Conservation (phyloP, 768 basidiomycete species). For the Holtermanniella nyarrowii region DNA sequence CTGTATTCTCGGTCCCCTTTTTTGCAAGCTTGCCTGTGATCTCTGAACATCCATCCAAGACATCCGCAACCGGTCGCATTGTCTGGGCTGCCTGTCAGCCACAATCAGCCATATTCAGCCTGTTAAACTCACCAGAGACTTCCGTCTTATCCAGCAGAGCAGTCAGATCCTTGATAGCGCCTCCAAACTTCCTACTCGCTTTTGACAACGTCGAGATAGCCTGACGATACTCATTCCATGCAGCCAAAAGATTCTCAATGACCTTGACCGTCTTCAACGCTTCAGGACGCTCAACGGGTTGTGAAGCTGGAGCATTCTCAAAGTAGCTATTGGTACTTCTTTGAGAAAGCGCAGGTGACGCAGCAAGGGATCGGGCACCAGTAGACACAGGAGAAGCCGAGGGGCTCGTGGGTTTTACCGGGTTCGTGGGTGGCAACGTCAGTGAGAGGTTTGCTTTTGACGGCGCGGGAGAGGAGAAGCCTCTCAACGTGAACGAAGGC, state of each 20-base stretch:
- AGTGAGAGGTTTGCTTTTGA: neutral
- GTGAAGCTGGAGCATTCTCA: neutral
- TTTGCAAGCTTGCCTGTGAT: conserved; percentile 6
- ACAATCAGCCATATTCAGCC: neutral
- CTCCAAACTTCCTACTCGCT: conserved; percentile 12
- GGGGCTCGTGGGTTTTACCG: neutral
- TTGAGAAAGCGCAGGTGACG: neutral
- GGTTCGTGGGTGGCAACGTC: neutral
- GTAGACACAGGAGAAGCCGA: neutral
- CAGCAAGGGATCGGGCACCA: neutral
- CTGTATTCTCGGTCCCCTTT: conserved; percentile 13
- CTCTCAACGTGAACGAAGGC: conserved; percentile 2
- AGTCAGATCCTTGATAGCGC: conserved; percentile 6
- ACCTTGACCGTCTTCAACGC: conserved; percentile 10
- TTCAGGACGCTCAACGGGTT: conserved; percentile 4
- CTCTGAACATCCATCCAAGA: conserved; percentile 5
- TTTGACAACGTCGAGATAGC: conserved; percentile 3
- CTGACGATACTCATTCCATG: conserved; percentile 17
- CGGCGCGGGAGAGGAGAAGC: conserved; percentile 1
- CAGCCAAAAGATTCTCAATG: conserved; percentile 9
- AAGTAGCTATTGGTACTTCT: neutral
- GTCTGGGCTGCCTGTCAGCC: conserved; percentile 6
- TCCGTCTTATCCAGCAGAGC: conserved; percentile 9
- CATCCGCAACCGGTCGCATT: conserved; percentile 5
- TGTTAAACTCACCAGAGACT: conserved; percentile 7